Evolutionary conservation across 202 grass and related monocot genomes (phyloP).

Genomic region (Panicum hallii): DNA sequence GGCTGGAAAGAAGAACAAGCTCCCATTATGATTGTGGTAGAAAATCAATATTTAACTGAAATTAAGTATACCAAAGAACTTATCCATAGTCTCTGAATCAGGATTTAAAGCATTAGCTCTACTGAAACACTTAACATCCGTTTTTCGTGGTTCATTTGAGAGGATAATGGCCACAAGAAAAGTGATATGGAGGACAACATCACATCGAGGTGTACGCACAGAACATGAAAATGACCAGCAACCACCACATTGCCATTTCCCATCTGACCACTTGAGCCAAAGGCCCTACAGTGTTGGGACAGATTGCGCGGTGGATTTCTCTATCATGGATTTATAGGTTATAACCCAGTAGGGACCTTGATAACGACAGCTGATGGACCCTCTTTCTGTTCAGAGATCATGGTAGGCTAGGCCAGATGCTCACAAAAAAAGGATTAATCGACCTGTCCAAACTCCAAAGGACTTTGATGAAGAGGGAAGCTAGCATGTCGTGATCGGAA

Average conservation of each 20-base stretch:
- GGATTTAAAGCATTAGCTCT: not conserved
- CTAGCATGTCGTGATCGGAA: not conserved
- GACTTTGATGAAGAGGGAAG: not conserved
- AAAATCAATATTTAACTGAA: not conserved
- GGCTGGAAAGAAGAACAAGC: conserved; percentile 46
- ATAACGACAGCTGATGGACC: not conserved
- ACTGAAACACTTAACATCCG: not conserved
- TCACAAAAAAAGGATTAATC: conserved; percentile 8
- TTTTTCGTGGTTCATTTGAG: not conserved
- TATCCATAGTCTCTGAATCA: not conserved
- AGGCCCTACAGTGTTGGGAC: not conserved
- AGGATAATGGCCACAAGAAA: conserved; percentile 9
- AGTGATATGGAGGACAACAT: not conserved
- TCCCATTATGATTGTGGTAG: not conserved
- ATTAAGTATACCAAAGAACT: not conserved
- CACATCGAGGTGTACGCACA: not conserved
- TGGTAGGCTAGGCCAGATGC: not conserved
- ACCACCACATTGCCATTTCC: conserved; percentile 33
- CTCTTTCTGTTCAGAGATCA: conserved; percentile 7
- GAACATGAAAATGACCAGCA: conserved; percentile 39
- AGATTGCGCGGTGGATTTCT: conserved; percentile 33
- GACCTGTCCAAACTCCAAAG: conserved; percentile 25
- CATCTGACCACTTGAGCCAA: conserved; percentile 27
- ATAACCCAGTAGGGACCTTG: not conserved
- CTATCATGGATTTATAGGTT: conserved; percentile 27